Conservation (phyloP, 1,284 basidiomycete genomes). For the Mixia osmundae region DNA sequence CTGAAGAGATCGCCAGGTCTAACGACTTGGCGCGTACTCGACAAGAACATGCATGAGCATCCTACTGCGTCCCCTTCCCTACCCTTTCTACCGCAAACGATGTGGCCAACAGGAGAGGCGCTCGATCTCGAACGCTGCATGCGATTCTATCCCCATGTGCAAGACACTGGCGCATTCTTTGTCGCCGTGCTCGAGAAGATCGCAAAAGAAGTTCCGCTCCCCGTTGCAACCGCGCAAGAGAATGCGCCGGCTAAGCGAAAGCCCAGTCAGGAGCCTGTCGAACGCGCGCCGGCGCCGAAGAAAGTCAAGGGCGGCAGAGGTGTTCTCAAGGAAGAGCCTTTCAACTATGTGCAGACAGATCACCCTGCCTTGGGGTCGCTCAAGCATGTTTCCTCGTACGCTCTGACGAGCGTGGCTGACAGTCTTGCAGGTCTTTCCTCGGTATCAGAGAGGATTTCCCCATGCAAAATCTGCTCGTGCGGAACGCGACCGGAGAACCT, state of each 20-base stretch:
- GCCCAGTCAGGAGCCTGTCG: background rate
- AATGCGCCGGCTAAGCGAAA: background rate
- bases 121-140: slow-evolving; percentile 47
- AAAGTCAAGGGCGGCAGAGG: background rate
- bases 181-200: slow-evolving; percentile 58
- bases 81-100: slow-evolving; percentile 40
- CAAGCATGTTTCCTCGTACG: background rate
- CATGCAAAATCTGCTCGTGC: slow-evolving; percentile 50
- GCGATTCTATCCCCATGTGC: slow-evolving; percentile 78
- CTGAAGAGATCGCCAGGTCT: slow-evolving; percentile 54
- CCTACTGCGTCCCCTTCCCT: too few relatives aligned
- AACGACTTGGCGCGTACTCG: slow-evolving; percentile 41
- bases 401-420: background rate
- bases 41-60: slow-evolving; percentile 15
- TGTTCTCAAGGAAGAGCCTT: slow-evolving; percentile 65
- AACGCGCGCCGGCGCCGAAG: background rate
- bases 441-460: slow-evolving; percentile 52
- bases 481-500: slow-evolving; percentile 54
- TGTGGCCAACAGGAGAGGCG: slow-evolving; percentile 50
- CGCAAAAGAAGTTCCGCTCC: slow-evolving; percentile 2
- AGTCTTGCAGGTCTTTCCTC: slow-evolving; percentile 37
- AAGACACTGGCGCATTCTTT: slow-evolving; percentile 95
- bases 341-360: slow-evolving; percentile 46
- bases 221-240: background rate
- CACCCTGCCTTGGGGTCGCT: slow-evolving; percentile 30